Percentiles rank a stretch among this genome's conserved stretches.
Evolutionary conservation across 1,284 basidiomycete species (phyloP).

Genomic region (Pisolithus thermaeus): DNA sequence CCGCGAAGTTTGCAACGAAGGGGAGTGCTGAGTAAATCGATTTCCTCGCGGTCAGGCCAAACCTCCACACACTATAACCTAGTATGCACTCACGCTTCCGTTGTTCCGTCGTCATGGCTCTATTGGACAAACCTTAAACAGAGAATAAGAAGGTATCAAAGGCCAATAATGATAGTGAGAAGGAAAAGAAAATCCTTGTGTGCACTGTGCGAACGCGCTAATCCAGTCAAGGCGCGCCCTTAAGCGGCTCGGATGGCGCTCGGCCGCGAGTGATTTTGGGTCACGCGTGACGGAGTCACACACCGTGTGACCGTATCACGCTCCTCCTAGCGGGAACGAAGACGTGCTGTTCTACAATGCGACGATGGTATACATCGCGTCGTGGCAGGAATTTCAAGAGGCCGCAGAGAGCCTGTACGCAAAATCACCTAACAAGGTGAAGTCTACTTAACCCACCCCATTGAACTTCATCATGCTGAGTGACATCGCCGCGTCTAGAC

Average conservation of each 20-base stretch:
- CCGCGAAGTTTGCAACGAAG: constrained; percentile 82
- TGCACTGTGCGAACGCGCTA: not conserved
- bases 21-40: constrained; percentile 59
- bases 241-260: not conserved
- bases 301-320: not conserved
- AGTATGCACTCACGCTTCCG: constrained; percentile 38
- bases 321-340: not conserved
- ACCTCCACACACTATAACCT: constrained; percentile 1
- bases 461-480: not conserved
- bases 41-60: constrained; percentile 1
- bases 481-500: constrained; percentile 41
- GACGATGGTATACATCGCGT: constrained; percentile 68
- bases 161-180: not conserved
- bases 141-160: not conserved
- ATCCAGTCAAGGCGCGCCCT: not conserved
- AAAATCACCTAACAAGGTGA: constrained; percentile 69
- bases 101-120: constrained; percentile 32
- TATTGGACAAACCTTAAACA: not conserved
- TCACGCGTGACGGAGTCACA: no score
- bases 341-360: constrained; percentile 13
- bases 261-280: no score
- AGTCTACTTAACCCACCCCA: constrained; percentile 19
- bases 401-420: constrained; percentile 78
- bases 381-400: constrained; percentile 83
- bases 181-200: not conserved